These are phyloP conservation scores for Rhodotorula sp. DNA, from an alignment of 1,284 basidiomycete genomes.

Conservation along the genomic window DNA sequence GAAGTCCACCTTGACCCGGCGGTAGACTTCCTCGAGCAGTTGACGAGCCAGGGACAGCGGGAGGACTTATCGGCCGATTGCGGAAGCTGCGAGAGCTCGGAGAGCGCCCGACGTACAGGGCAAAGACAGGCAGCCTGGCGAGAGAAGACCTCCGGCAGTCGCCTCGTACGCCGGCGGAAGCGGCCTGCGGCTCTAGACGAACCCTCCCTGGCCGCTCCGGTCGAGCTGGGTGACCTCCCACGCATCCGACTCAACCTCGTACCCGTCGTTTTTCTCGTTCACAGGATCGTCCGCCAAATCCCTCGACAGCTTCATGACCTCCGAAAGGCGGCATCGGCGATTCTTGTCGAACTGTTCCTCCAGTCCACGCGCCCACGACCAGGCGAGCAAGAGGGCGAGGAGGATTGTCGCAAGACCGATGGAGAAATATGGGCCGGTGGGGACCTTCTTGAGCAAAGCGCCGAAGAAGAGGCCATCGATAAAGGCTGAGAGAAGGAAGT, in stretches of 20 bases:
- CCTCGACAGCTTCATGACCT: slow-evolving; percentile 29
- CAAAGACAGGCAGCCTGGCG: slow-evolving; percentile 28
- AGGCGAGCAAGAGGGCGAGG: slow-evolving; percentile 33
- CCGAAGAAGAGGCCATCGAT: slow-evolving; percentile 43
- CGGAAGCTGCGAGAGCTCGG: slow-evolving; percentile 21
- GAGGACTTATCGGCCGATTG: slow-evolving; percentile 49
- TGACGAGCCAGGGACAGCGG: slow-evolving; percentile 15
- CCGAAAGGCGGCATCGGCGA: slow-evolving; percentile 38
- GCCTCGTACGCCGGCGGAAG: slow-evolving; percentile 2
- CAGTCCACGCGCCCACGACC: slow-evolving; percentile 40
- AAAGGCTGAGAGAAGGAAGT: slow-evolving; percentile 60
- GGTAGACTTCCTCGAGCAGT: slow-evolving; percentile 59
- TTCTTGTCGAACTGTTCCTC: slow-evolving; percentile 40
- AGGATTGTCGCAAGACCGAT: slow-evolving; percentile 36
- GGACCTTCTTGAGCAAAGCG: slow-evolving; percentile 40
- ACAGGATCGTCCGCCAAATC: background rate
- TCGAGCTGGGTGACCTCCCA: background rate
- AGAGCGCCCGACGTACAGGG: slow-evolving; percentile 9
- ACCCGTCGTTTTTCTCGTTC: background rate
- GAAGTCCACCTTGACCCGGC: slow-evolving; percentile 54
- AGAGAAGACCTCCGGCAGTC: slow-evolving; percentile 1
- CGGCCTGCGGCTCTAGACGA: background rate
- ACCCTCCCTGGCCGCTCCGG: background rate
- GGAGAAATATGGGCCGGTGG: slow-evolving; percentile 43
- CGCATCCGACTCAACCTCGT: background rate